A percentile compares a stretch with the other conserved stretches of the same genome.
phyloP scores from a whole-genome alignment of 371 early-diverging fungal genomes.

The Mucor circinelloides region DNA sequence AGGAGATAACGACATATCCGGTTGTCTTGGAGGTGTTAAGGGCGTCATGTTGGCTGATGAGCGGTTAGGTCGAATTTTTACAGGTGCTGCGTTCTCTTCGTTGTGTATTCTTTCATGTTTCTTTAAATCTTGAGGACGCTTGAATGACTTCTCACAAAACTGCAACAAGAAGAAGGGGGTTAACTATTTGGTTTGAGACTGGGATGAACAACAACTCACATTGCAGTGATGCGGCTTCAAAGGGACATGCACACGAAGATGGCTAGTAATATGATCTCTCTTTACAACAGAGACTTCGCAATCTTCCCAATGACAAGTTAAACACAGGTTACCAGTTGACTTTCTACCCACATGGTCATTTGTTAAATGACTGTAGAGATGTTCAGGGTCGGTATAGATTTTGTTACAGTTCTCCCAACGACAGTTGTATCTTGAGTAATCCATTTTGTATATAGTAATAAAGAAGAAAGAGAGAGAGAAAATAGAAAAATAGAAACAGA shows the following conservation, averaged over 20 bases:
- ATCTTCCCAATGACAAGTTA: constrained; percentile 86
- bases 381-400: constrained; percentile 74
- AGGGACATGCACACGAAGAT: constrained; percentile 89
- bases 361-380: constrained; percentile 82
- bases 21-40: constrained; percentile 21
- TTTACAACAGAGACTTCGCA: constrained; percentile 78
- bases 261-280: constrained; percentile 94
- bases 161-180: constrained; percentile 11
- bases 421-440: constrained; percentile 31
- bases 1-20: constrained; percentile 17
- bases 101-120: constrained; percentile 86
- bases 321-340: constrained; percentile 84
- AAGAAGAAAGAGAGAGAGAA: not conserved
- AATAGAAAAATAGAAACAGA: not conserved
- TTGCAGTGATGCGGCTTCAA: constrained; percentile 87
- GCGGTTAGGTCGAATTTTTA: constrained; percentile 8
- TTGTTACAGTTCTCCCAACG: constrained; percentile 55
- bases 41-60: constrained; percentile 4
- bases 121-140: constrained; percentile 89
- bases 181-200: not conserved
- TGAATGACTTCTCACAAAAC: constrained; percentile 81
- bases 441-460: constrained; percentile 5
- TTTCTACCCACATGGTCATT: constrained; percentile 93
- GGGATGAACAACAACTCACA: constrained; percentile 27
- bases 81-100: constrained; percentile 41